Conservation (phyloP, 352 stramenopile genomes). For the Phytophthora sp. region DNA sequence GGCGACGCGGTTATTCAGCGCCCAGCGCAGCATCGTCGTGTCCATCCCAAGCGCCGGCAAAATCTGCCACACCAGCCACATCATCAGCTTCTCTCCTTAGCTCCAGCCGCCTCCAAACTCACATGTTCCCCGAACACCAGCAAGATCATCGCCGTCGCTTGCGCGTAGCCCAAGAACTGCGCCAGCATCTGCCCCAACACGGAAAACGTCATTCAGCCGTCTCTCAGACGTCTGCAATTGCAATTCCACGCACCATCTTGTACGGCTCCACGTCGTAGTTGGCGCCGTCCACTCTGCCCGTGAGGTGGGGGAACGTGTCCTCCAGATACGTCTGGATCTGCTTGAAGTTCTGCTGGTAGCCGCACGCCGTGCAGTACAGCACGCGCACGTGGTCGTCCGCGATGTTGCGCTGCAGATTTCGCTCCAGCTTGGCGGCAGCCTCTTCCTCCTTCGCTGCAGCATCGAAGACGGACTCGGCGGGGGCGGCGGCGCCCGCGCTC, state of each 20-base stretch:
- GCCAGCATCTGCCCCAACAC: slow-evolving; percentile 40
- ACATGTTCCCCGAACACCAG: slow-evolving; percentile 74
- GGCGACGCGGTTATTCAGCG: slow-evolving; percentile 71
- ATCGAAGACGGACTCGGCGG: slow-evolving; percentile 22
- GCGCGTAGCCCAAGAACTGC: slow-evolving; percentile 49
- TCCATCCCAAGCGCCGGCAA: slow-evolving; percentile 55
- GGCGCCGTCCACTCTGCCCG: slow-evolving; percentile 61
- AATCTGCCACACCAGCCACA: slow-evolving; percentile 36
- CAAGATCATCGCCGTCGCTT: slow-evolving; percentile 59
- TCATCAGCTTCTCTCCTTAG: background rate
- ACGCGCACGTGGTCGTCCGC: slow-evolving; percentile 73
- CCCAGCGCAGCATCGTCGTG: slow-evolving; percentile 61
- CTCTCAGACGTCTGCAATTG: background rate
- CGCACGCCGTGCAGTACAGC: slow-evolving; percentile 75
- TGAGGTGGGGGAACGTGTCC: slow-evolving; percentile 75
- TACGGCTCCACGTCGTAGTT: slow-evolving; percentile 68
- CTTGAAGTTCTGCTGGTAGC: slow-evolving; percentile 81
- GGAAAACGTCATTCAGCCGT: background rate
- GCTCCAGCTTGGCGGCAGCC: slow-evolving; percentile 6
- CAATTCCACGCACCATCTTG: slow-evolving; percentile 40
- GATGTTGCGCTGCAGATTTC: slow-evolving; percentile 36
- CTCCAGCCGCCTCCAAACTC: slow-evolving; percentile 5
- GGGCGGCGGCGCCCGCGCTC: slow-evolving; percentile 19
- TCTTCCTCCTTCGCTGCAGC: slow-evolving; percentile 14
- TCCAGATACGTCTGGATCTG: slow-evolving; percentile 74